A percentile compares a stretch with the other conserved stretches of the same genome.
phyloP scores from a whole-genome alignment of 345 rosid species.

The Euphorbia peplus region DNA sequence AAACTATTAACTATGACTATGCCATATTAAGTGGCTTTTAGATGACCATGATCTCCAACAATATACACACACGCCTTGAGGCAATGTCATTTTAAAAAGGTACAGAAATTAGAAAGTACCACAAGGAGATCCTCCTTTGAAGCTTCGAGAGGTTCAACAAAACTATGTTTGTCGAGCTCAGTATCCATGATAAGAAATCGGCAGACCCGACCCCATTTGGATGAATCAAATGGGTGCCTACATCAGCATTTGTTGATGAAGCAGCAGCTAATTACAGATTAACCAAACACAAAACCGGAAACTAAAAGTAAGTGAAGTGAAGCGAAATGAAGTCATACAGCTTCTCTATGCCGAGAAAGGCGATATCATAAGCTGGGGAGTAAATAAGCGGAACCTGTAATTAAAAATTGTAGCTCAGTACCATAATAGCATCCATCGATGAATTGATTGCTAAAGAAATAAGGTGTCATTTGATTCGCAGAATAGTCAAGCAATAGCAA shows the following conservation, averaged over 20 bases:
- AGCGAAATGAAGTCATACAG: slow-evolving; percentile 40
- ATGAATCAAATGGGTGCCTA: slow-evolving; percentile 94
- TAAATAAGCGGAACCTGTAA: slow-evolving; percentile 73
- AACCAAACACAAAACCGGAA: not conserved
- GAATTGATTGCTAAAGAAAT: no score
- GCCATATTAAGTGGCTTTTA: not conserved
- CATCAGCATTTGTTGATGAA: no score
- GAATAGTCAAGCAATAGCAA: no score
- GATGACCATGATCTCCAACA: not conserved
- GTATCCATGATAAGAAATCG: slow-evolving; percentile 52
- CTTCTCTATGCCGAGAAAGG: slow-evolving; percentile 87
- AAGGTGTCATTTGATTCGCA: no score
- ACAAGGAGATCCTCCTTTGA: slow-evolving; percentile 77
- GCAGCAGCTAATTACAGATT: not conserved
- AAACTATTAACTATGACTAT: not conserved
- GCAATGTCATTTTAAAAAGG: not conserved
- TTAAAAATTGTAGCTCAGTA: slow-evolving; percentile 5
- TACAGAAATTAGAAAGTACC: slow-evolving; percentile 43
- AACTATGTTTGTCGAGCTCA: slow-evolving; percentile 46
- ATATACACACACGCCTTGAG: not conserved
- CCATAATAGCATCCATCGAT: no score
- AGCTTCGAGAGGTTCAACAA: slow-evolving; percentile 82
- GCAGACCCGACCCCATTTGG: slow-evolving; percentile 88
- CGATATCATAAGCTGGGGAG: slow-evolving; percentile 64
- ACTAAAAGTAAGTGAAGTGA: no score